A percentile compares a stretch with the other conserved stretches of the same genome.
Conservation (phyloP, 148 eudicot species). For the Camellia sinensis region DNA sequence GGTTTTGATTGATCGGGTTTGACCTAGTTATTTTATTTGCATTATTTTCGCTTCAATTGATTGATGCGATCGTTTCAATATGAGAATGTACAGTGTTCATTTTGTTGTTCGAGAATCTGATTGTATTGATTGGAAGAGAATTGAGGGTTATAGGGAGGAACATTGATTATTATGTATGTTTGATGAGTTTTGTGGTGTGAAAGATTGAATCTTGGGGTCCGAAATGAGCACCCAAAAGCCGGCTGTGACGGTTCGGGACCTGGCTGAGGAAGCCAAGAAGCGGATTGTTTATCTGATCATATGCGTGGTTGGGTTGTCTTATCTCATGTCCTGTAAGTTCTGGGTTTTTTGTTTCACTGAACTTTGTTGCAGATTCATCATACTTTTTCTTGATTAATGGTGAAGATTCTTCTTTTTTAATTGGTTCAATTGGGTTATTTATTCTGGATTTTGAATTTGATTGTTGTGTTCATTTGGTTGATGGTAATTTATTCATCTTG, state of each 20-base stretch:
- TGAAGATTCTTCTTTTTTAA: not conserved
- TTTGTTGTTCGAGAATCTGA: not conserved
- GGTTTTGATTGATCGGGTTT: slow-evolving; percentile 4
- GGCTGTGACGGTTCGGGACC: slow-evolving; percentile 54
- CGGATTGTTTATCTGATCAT: slow-evolving; percentile 62
- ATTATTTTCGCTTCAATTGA: not conserved
- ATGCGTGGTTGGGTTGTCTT: slow-evolving; percentile 76
- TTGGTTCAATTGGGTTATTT: not conserved
- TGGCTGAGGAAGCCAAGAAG: slow-evolving; percentile 85
- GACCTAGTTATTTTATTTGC: not conserved
- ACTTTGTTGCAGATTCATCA: not conserved
- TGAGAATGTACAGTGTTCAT: not conserved
- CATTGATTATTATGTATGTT: slow-evolving; percentile 1
- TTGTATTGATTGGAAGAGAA: not conserved
- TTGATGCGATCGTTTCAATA: not conserved
- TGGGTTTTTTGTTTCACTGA: not conserved
- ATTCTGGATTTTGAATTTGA: not conserved
- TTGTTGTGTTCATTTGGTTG: not conserved
- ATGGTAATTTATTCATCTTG: not conserved
- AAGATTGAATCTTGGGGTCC: slow-evolving; percentile 16
- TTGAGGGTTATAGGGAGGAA: not conserved
- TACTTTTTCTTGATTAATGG: too few species aligned
- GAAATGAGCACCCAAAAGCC: slow-evolving; percentile 56
- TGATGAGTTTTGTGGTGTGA: slow-evolving; percentile 18
- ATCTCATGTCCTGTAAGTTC: slow-evolving; percentile 90